Base-by-base conservation (phyloP, 1,284 basidiomycete species). In the Ganoderma lucidum region DNA sequence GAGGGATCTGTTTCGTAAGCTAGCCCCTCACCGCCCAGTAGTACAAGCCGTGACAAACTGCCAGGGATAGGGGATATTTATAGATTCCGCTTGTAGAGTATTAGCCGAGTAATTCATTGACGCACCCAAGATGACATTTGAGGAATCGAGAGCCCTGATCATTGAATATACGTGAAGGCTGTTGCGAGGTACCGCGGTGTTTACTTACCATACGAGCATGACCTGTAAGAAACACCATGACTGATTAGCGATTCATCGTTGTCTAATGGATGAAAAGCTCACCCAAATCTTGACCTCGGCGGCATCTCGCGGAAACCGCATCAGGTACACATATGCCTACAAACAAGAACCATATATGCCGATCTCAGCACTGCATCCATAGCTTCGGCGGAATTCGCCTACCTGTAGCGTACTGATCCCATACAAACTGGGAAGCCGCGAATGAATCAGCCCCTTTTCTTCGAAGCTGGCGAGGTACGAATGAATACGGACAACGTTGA, bases 241-340 rank as follows among this genome's bases (percentile, higher is more conserved):
- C 14, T 51, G 9, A 67, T 44, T 19, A 56, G 19, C 35, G 55
- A 3, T 5, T 17, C n/a, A n/a, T 30, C n/a, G 23, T 14, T 35
- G 37, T 30, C 28, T 6, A 58, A 6, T 2, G 8, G 5, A 60
- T 6, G 28, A 3, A 14, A 37, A 30, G 30, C 72, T 68, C 59
- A 73, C 72, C 72, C 72, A 73, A 37, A 68, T 61, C 35, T 73
- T 73, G 42, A 73, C 67, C 55, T 73, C 70, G 70, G 70, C 69
- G 44, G 70, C 69, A 70, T 73, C 72, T 73, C 72, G 72, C 64
- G 72, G 72, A 66, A 71, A 73, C 62, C 69, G 63, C 65, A 73
- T 71, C 68, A 73, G 53, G 69, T 73, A 73, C 62, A 73, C 72
- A 71, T 73, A 73, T n/a, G 72, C 71, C 72, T 73, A 66, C 64